Percentiles rank a stretch among this genome's conserved stretches.
These are phyloP conservation scores for Powellomyces hirtus DNA, from an alignment of 192 early-diverging fungal species.

Conservation along the genomic window DNA sequence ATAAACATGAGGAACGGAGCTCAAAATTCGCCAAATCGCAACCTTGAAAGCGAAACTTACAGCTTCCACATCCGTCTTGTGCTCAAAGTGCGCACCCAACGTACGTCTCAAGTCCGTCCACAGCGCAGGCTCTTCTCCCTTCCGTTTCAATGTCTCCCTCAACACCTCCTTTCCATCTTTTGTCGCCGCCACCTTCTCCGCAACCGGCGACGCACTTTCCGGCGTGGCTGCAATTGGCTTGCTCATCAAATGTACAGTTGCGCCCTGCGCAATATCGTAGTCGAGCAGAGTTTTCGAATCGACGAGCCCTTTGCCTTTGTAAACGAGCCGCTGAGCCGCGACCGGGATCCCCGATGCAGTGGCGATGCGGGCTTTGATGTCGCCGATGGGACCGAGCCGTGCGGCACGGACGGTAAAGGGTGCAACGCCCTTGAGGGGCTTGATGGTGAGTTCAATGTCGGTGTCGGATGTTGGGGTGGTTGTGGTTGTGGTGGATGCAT, in stretches of 20 bases:
- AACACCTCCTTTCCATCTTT: not conserved
- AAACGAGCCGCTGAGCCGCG: conserved; percentile 24
- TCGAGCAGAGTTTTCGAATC: conserved; percentile 30
- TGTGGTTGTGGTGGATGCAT: not conserved
- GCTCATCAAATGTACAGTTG: conserved; percentile 22
- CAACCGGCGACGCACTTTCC: not conserved
- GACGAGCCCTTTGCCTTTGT: conserved; percentile 22
- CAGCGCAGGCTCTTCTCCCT: conserved; percentile 3
- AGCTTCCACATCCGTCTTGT: not conserved
- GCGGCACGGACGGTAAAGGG: conserved; percentile 4
- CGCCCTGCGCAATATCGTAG: conserved; percentile 20
- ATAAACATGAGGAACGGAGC: not conserved
- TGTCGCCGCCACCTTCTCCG: not conserved
- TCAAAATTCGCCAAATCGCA: not conserved
- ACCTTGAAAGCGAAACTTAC: not conserved
- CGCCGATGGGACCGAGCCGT: conserved; percentile 8
- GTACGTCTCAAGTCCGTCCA: conserved; percentile 21
- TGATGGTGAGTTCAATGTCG: conserved; percentile 19
- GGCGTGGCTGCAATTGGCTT: conserved; percentile 9
- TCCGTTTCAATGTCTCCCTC: not conserved
- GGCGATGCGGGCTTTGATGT: conserved; percentile 23
- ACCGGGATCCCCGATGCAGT: not conserved
- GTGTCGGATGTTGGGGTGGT: not conserved
- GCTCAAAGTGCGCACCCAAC: conserved; percentile 3
- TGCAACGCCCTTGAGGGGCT: conserved; percentile 17